Base-by-base conservation (phyloP, 768 basidiomycete species). In the Peribolospora baueri region DNA sequence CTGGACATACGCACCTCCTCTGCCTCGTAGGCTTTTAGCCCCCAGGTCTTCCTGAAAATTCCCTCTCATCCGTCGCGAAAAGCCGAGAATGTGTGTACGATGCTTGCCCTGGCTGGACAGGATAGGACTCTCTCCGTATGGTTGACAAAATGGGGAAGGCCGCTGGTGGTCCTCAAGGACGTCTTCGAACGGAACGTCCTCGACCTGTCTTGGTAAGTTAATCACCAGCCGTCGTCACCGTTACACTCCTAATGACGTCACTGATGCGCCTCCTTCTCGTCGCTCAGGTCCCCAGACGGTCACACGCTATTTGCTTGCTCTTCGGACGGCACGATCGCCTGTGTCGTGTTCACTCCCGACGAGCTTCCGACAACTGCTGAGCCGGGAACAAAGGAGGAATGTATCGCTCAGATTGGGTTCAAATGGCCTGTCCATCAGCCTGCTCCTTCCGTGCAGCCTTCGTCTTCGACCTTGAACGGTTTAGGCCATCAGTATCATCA, bases 171-270 rank as follows among this genome's bases (percentile, higher is more conserved):
- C 2, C 79, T 88, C 0, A 81, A 84, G 63, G 87, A 97, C 59
- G 82, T 90, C 0, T 95, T 97, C 59, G 88, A 90, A 54, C 71
- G 90, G 56, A 84, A 90, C 61, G 84, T 95, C 50, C 80, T 95
- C 75, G 93, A 98, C 66, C 72, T 98, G 13, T 84, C 80, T 64
- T 98, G 93, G 93, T 90, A 62, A 61, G 80, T 64, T 4, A 13
- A 47, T 7, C 7, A 46, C 42, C 7, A 41, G 7, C 7, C 3
- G 2, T 6, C 40, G 5, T 13, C 7, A 9, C 9, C 38, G 45
- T 58, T 38, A 50, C 49, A 7, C 14, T 56, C 37, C 46, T 39
- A 43, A 53, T 51, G 43, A 14, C 4, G n/a, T 7, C 7, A 9
- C 14, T 41, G 14, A 41, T 46, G 10, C 25, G 52, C 57, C 57